A percentile compares a stretch with the other conserved stretches of the same genome.
Conservation (phyloP, 2,329 filamentous ascomycete species). For the Acrodontium crateriforme region DNA sequence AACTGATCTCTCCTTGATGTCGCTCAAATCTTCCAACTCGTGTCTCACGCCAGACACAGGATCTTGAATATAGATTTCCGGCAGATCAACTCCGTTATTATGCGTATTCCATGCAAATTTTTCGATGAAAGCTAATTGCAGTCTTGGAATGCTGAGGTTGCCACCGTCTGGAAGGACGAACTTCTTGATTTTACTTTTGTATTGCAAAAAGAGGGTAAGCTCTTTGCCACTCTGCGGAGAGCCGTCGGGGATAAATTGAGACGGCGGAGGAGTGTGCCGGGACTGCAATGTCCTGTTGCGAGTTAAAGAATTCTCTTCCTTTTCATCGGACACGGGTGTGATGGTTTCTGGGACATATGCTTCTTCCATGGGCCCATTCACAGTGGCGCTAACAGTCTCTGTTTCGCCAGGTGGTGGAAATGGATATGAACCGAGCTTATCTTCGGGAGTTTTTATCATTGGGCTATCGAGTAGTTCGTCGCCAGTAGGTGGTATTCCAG, state of each 20-base stretch:
- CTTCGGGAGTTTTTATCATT: slow-evolving; percentile 47
- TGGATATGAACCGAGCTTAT: slow-evolving; percentile 38
- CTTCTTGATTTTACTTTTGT: slow-evolving; percentile 95
- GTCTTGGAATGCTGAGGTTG: slow-evolving; percentile 70
- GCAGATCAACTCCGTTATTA: slow-evolving; percentile 78
- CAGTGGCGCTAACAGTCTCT: slow-evolving; percentile 16
- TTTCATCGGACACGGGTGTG: slow-evolving; percentile 4
- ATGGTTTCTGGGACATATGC: slow-evolving; percentile 9
- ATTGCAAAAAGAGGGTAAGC: slow-evolving; percentile 85
- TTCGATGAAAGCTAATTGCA: slow-evolving; percentile 95
- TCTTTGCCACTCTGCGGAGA: slow-evolving; percentile 72
- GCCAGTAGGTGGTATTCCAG: slow-evolving; percentile 1
- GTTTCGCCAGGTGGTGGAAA: slow-evolving; percentile 12
- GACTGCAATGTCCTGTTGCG: not conserved
- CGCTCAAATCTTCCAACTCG: slow-evolving; percentile 81
- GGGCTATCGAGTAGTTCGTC: slow-evolving; percentile 30
- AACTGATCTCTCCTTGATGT: slow-evolving; percentile 90
- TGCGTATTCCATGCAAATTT: slow-evolving; percentile 99
- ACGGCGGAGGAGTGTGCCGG: slow-evolving; percentile 24
- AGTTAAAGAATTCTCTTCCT: slow-evolving; percentile 2
- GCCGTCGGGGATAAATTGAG: slow-evolving; percentile 33
- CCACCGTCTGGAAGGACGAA: slow-evolving; percentile 76
- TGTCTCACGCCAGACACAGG: slow-evolving; percentile 91
- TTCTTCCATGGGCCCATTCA: slow-evolving; percentile 23
- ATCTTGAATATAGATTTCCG: slow-evolving; percentile 97